Evolutionary conservation across 139 green algal species (phyloP).

Genomic region (Auxenochlorella protothecoides): DNA sequence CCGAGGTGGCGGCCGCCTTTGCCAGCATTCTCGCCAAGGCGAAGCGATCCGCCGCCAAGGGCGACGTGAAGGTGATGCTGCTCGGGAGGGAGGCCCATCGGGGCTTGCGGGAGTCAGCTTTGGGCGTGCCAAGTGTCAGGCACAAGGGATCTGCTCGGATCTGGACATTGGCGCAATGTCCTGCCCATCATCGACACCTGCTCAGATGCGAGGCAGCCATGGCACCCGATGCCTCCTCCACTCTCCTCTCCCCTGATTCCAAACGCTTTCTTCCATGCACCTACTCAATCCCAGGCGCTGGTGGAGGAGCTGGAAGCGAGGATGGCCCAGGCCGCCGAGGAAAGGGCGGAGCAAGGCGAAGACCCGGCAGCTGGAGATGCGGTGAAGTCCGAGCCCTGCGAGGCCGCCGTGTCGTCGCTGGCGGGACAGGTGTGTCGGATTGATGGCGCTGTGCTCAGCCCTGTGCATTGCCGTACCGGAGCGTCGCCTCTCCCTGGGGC

Average conservation of each 20-base stretch:
- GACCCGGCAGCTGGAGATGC: too few relatives aligned
- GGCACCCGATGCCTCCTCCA: background rate
- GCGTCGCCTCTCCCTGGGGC: too few relatives aligned
- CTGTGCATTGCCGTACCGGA: too few relatives aligned
- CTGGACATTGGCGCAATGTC: background rate
- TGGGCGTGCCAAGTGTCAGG: background rate
- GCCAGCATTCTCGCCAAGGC: constrained; percentile 33
- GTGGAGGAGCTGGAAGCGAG: constrained; percentile 27
- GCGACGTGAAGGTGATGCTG: constrained; percentile 26
- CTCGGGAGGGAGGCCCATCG: background rate
- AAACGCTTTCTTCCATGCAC: too few relatives aligned
- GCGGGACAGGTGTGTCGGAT: too few relatives aligned
- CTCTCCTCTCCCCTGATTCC: background rate
- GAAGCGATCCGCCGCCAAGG: constrained; percentile 30
- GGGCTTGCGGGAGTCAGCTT: background rate
- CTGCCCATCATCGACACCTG: background rate
- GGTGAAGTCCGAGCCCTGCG: too few relatives aligned
- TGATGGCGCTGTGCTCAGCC: too few relatives aligned
- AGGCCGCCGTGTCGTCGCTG: too few relatives aligned
- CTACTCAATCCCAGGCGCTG: background rate
- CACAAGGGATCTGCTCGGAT: background rate
- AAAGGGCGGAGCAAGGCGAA: constrained; percentile 14
- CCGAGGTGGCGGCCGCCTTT: constrained; percentile 40
- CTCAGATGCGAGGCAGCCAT: background rate
- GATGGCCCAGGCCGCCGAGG: constrained; percentile 11